Base-by-base conservation (phyloP, 495 filamentous ascomycete genomes). In the Beverwykella pulmonaria region DNA sequence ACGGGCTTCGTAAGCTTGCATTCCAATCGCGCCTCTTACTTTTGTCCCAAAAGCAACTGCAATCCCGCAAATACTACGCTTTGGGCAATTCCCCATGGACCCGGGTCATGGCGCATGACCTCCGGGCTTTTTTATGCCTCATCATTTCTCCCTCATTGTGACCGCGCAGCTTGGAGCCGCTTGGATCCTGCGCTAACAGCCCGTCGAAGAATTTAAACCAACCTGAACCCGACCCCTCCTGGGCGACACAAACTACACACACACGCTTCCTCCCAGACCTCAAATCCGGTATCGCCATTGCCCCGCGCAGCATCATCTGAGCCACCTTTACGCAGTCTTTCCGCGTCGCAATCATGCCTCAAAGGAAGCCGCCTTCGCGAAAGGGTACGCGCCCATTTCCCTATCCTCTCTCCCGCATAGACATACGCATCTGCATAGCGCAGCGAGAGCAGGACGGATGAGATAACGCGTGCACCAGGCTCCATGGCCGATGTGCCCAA, bases 401-500 rank as follows among this genome's bases (percentile, higher is more conserved):
- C 47, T 30, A 50, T 30, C 26, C 44, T 44, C 32, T 23, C 41
- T n/a, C 7, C 23, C 22, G 17, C n/a, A 5, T n/a, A 23, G 26
- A n/a, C 39, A 48, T 30, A 17, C 22, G 20, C 30, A 23, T 14
- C n/a, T 39, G 56, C 26, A 29, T 23, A 30, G 14, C n/a, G 22
- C 3, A 39, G 15, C 30, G 9, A 44, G 3, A 30, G 1, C 14
- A 61, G 27, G 15, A 20, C n/a, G 26, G 17, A 22, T 22, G 19
- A 47, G 44, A 47, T 56, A 55, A 63, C 36, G 23, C 17, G 44
- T 32, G 27, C 32, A 14, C 14, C 68, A 90, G 88, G 89, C 59
- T 92, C 90, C 55, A 87, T 88, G 83, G 83, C 87, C 71, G 88
- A 91, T 80, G 78, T 95, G 76, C 92, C 94, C 54, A 89, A 93